These are phyloP conservation scores for Buddleja alternifolia DNA, from an alignment of 257 asterid genomes.

Conservation along the genomic window DNA sequence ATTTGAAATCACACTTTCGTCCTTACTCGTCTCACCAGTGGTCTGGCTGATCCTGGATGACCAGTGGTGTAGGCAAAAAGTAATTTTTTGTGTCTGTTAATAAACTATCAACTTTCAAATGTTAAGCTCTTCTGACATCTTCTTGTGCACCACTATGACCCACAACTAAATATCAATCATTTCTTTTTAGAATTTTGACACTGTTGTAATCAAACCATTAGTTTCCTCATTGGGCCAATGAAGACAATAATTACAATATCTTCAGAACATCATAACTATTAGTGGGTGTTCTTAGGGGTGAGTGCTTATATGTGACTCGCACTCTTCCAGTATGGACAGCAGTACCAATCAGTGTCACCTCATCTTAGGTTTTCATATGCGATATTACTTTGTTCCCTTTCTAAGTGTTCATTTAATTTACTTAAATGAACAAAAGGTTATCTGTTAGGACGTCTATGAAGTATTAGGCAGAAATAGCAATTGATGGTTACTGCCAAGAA, in stretches of 20 bases:
- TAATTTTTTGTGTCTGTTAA: not conserved
- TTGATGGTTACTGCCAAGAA: slow-evolving; percentile 10
- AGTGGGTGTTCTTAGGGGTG: not conserved
- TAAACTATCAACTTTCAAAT: not conserved
- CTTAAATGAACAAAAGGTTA: slow-evolving; percentile 12
- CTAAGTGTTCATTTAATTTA: slow-evolving; percentile 13
- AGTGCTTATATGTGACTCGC: slow-evolving; percentile 1
- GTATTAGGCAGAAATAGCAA: slow-evolving; percentile 3
- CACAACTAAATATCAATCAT: not conserved
- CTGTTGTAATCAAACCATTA: not conserved
- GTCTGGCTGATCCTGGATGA: not conserved
- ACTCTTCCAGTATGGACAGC: not conserved
- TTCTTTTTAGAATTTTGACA: not conserved
- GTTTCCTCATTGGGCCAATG: slow-evolving; percentile 1
- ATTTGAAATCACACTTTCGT: no score
- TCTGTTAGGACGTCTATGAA: slow-evolving; percentile 21
- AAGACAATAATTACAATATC: not conserved
- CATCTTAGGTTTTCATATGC: slow-evolving; percentile 9
- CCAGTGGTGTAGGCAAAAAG: not conserved
- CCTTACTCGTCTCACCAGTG: no score
- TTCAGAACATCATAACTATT: not conserved
- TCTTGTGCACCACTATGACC: not conserved
- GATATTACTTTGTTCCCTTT: not conserved
- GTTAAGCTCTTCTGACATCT: not conserved
- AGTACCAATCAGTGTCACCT: not conserved